Conservation (phyloP, 345 rosid species). For the Orychophragmus violaceus region DNA sequence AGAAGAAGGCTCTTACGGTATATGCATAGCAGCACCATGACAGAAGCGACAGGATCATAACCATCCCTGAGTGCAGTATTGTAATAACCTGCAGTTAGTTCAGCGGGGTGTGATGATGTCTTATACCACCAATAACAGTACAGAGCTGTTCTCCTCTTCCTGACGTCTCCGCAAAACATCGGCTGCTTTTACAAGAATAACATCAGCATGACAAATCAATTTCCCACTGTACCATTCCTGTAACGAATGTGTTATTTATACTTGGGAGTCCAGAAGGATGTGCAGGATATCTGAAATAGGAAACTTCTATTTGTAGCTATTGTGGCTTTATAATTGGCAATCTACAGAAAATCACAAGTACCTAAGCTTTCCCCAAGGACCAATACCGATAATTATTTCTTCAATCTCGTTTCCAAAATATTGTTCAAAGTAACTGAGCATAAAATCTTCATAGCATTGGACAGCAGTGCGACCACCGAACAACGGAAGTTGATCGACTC, state of each 20-base stretch:
- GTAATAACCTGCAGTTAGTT: constrained; percentile 61
- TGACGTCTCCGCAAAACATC: constrained; percentile 40
- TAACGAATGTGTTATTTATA: constrained; percentile 8
- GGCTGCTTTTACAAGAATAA: constrained; percentile 56
- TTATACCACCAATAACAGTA: constrained; percentile 60
- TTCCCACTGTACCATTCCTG: constrained; percentile 73
- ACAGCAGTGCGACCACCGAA: constrained; percentile 57
- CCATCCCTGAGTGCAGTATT: constrained; percentile 58
- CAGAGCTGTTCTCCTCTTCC: constrained; percentile 38
- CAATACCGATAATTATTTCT: constrained; percentile 63
- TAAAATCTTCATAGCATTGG: constrained; percentile 60
- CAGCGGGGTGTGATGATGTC: constrained; percentile 55
- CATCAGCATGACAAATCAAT: constrained; percentile 69
- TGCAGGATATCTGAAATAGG: constrained; percentile 53
- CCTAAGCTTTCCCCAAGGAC: constrained; percentile 67
- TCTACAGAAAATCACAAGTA: constrained; percentile 25
- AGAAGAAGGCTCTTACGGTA: constrained; percentile 38
- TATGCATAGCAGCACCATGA: constrained; percentile 65
- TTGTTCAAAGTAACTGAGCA: constrained; percentile 46
- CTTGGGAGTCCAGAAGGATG: constrained; percentile 63
- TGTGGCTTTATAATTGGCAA: constrained; percentile 1
- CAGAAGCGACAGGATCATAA: constrained; percentile 55
- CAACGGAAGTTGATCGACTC: constrained; percentile 59
- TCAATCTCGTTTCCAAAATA: constrained; percentile 51
- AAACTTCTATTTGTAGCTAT: constrained; percentile 1